Evolutionary conservation across 1,284 basidiomycete genomes (phyloP), one percentile per base, ranked within the genome.

Genomic region (Pterula multifida): DNA sequence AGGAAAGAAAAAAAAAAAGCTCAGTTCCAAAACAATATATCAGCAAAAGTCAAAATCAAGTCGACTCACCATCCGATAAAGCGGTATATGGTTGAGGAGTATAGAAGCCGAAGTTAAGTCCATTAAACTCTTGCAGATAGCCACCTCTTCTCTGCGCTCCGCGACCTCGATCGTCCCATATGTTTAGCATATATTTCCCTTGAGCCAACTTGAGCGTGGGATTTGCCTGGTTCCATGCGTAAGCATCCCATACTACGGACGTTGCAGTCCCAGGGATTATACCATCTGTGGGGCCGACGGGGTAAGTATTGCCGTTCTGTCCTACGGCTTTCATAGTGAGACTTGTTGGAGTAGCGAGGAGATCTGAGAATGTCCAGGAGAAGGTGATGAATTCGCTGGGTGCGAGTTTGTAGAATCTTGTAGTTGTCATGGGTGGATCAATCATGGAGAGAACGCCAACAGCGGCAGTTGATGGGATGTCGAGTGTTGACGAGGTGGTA

Each of bases 341-440:
- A 52, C 72, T 68, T 0, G 77, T 75, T 0, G 91, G 90, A 0
- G 74, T 76, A 32, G 74, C 75, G 54, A 81, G 69, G 22, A 94
- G 68, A 54, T 72, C 73, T 19, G 86, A 90, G 57, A 89, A 77
- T 64, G 91, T 94, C 92, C 92, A 96, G n/a, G 76, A 90, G 65
- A 95, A 90, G 19, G 90, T 95, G 61, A 95, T 76, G 52, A 71
- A 71, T 59, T 89, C 76, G 45, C 73, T 71, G 0, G 70, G 66
- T 0, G 86, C 88, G 58, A 97, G 87, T 73, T 96, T 95, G 74
- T 85, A 95, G 69, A 78, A 97, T 3, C 88, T 90, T 2, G 82
- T 79, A 21, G 80, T 80, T 9, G 85, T 83, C 55, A 80, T 75
- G 0, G 89, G 82, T 0, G 92, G 92, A 61, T 89, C 75, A 24